Base-by-base conservation (phyloP, 2,329 filamentous ascomycete genomes). In the Colletotrichum coccodes region DNA sequence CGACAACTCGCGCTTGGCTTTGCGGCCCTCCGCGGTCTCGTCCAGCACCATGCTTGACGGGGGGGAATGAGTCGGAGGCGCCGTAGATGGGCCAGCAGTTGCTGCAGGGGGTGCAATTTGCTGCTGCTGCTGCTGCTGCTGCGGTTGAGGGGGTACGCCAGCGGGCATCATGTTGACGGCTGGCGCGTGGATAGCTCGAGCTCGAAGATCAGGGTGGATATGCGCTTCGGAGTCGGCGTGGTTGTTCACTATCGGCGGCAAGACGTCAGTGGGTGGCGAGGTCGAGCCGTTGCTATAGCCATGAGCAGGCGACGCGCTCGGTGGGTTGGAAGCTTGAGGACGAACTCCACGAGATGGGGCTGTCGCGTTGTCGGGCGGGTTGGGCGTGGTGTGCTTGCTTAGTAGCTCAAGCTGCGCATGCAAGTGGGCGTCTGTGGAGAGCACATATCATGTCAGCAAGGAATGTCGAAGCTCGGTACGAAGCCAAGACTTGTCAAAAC, bases 1-100 rank as follows among this genome's bases (percentile, higher is more conserved):
- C 30, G 95, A 98, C 70, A 99, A 84, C 81, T 98, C 95, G 61
- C 96, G 89, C 81, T 97, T 97, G 14, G 91, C 91, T 81, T 96
- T 95, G 59, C 91, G 87, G 71, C 90, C 88, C 71, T 92, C 81
- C 72, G 83, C 72, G 5, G 73, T 74, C 32, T 82, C 80, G 28
- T 75, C 77, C n/a, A 78, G 73, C 42, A 76, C 76, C 21, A 71
- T 68, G 4, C 73, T 34, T 69, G 72, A 44, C 63, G 68, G n/a
- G 38, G 66, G 59, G 75, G 76, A 67, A 80, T 74, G 54, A 73
- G 67, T 9, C 75, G 70, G 57, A 28, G 57, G 75, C 63, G 56
- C 77, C 70, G 32, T 79, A 76, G 59, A 78, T 73, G 66, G 73
- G 40, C 61, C 63, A 12, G 61, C 61, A 40, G 44, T 47, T 14